Evolutionary conservation across 805 yeast genomes (phyloP), one percentile per base, ranked within the genome.

Genomic region (Metschnikowia anglica): DNA sequence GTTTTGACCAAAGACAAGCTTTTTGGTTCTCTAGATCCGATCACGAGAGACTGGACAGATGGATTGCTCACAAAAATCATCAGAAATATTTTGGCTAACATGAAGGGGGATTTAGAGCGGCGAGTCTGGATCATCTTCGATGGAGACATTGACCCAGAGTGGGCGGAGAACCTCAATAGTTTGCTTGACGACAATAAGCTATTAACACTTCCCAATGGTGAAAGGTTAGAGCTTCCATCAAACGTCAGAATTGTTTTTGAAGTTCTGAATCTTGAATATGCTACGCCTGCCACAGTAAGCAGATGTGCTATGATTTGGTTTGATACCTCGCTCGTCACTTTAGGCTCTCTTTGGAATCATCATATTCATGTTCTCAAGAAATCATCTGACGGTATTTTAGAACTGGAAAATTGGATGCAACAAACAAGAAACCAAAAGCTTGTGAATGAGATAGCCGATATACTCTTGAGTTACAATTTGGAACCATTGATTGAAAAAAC

Each of bases 11-110:
- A 90, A 54, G 78, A 73, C 3, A 66, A 71, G 0, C 62, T 91
- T 2, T 87, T 76, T 58, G 98, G 98, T 1, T 52, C 63, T 2
- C 60, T 90, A 26, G 95, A 90, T 51, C 62, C 74, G 1, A 73
- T 87, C 0, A 89, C 97, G 0, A 66, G 96, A 23, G 97, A 91
- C 40, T 91, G 97, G 97, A 77, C 76, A 1, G 98, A 91, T 63
- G 98, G 98, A 5, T 56, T 90, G 8, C 74, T 90, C 39, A 86
- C 96, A 0, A 61, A 77, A 8, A 72, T 83, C 6, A 54, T 91
- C 32, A 68, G 98, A 48, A 70, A 68, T 39, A 73, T 84, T 0
- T 61, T 61, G 2, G 75, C 72, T 3, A 81, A 81, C 47, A 51
- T 76, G 12, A 66, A 85, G 33, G 88, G 88, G 1, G 90, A 85